Base-by-base conservation (phyloP, 768 basidiomycete genomes). In the Pulveroboletus sp. region DNA sequence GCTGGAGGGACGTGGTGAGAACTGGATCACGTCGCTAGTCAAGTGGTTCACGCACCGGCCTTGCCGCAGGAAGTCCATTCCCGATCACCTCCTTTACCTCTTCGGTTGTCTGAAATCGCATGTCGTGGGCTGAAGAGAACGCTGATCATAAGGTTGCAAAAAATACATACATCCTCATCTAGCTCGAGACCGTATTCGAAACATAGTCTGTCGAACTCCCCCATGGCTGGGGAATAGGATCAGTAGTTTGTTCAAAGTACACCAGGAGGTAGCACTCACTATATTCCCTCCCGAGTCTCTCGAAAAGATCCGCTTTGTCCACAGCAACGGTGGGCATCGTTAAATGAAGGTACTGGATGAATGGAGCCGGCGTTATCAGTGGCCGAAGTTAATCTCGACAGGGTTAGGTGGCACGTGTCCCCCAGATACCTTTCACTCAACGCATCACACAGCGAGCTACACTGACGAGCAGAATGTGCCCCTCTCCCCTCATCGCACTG, bases 181-280 rank as follows among this genome's bases (percentile, higher is more conserved):
- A 98, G 76, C 72, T 99, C 96, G 41, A 99, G 75, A 48, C 96
- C 96, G 71, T 94, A 99, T 58, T 98, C 92, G 73, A 99, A 99
- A 60, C 91, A 89, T 46, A 98, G 79, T 65, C 82, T 82, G 72
- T 98, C 96, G 60, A 98, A 97, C 56, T 94, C 93, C 55, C 95
- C 86, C 38, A 89, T 83, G 43, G 93, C 95, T 98, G 47, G 62
- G 48, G 27, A 45, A 49, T 49, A 44, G 40, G 49, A 51, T 60
- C 46, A 50, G 49, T 38, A n/a, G 30, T 14, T 33, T 8, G 35
- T 8, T 57, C 56, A 33, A 57, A 44, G 51, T 31, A 15, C 48
- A 32, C 24, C 24, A 17, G 24, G 15, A 30, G 9, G 32, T 27
- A 46, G 21, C 37, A 72, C 74, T 63, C 60, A 93, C 94, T 81